Conservation (phyloP, 116 monocot species). For the Dioscorea cayenensis region DNA sequence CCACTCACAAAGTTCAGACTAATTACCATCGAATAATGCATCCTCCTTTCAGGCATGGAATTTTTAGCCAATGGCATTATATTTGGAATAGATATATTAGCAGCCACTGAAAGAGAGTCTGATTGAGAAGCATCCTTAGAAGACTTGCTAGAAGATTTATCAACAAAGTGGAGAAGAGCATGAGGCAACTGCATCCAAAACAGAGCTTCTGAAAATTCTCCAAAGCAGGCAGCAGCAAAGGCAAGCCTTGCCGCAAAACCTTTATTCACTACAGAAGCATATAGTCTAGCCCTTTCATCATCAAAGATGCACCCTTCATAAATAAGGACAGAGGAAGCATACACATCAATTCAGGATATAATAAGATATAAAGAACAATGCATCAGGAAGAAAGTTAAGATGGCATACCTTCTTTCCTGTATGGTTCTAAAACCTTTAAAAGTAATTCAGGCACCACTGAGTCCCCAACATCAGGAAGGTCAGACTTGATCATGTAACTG, state of each 20-base stretch:
- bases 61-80: background rate
- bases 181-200: constrained; percentile 96
- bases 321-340: constrained; percentile 2
- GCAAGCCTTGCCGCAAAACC: constrained; percentile 79
- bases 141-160: constrained; percentile 50
- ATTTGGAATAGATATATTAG: constrained; percentile 33
- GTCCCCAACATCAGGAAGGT: constrained; percentile 76
- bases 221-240: constrained; percentile 94
- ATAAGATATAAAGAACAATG: background rate
- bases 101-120: constrained; percentile 29
- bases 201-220: constrained; percentile 80
- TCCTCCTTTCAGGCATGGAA: no score
- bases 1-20: no score
- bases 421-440: constrained; percentile 92
- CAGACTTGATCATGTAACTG: constrained; percentile 74
- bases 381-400: background rate
- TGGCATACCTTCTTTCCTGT: constrained; percentile 66
- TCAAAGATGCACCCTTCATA: constrained; percentile 80
- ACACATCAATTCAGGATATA: background rate
- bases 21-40: no score
- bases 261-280: constrained; percentile 68
- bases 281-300: constrained; percentile 56
- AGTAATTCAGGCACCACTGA: constrained; percentile 91
- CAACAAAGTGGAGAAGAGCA: constrained; percentile 67
- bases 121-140: constrained; percentile 22